phyloP scores from a whole-genome alignment of 768 basidiomycete genomes.

The Obba rivulosa region DNA sequence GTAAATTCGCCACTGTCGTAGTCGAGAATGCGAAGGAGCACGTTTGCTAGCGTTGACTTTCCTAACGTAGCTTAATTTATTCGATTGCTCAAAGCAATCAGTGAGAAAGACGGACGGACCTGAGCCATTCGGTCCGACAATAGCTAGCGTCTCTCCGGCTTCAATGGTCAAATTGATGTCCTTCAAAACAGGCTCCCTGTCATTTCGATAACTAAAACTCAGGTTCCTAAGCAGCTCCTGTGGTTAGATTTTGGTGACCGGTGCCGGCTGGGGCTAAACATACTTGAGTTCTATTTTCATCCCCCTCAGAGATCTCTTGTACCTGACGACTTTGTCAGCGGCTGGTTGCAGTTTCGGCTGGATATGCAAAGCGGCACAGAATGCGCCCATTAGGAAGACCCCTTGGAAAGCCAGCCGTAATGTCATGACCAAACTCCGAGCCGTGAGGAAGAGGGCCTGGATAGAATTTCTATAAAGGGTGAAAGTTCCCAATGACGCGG shows the following conservation, averaged over 20 bases:
- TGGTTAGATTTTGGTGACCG: neutral
- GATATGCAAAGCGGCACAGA: constrained; percentile 69
- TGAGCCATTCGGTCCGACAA: constrained; percentile 83
- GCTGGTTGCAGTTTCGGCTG: constrained; percentile 63
- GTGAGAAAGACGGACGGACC: constrained; percentile 36
- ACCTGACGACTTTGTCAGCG: constrained; percentile 45
- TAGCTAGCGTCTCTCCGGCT: constrained; percentile 76
- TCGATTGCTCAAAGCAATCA: neutral
- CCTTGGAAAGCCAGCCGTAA: constrained; percentile 76
- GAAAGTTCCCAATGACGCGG: constrained; percentile 74
- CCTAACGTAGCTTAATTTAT: constrained; percentile 35
- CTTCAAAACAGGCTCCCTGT: constrained; percentile 57
- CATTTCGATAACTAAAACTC: constrained; percentile 79
- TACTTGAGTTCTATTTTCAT: constrained; percentile 70
- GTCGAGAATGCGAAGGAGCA: constrained; percentile 73
- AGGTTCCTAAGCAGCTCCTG: constrained; percentile 39
- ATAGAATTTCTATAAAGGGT: constrained; percentile 77
- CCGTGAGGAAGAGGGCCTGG: constrained; percentile 63
- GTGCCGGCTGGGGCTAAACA: constrained; percentile 10
- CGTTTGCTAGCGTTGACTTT: constrained; percentile 83
- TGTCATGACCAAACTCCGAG: constrained; percentile 57
- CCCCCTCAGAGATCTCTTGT: constrained; percentile 45
- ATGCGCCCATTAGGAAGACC: constrained; percentile 84
- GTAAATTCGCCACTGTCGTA: constrained; percentile 64
- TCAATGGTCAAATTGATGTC: constrained; percentile 66